Conservation (phyloP, 2,329 filamentous ascomycete genomes). For the Arthrobotrys pseudoclavata region DNA sequence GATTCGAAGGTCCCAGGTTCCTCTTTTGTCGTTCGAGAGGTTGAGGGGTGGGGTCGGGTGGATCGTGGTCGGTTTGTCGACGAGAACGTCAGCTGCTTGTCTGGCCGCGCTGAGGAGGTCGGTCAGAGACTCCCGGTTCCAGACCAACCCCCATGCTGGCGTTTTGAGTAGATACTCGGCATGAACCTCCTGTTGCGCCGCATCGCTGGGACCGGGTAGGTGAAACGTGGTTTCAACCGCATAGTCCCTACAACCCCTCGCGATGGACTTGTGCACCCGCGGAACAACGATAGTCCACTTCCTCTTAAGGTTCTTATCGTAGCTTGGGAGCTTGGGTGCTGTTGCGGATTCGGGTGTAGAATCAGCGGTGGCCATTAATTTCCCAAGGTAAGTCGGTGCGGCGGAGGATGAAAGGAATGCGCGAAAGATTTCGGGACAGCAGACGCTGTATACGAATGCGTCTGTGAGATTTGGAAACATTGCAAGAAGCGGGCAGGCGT, state of each 20-base stretch:
- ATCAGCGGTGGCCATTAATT: slow-evolving; percentile 49
- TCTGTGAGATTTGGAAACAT: slow-evolving; percentile 58
- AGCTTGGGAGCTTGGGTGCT: slow-evolving; percentile 31
- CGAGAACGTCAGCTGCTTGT: slow-evolving; percentile 43
- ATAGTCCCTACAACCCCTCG: slow-evolving; percentile 52
- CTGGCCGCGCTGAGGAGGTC: slow-evolving; percentile 46
- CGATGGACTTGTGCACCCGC: slow-evolving; percentile 56
- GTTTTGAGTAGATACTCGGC: slow-evolving; percentile 58
- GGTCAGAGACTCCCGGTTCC: slow-evolving; percentile 51
- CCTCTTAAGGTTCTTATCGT: slow-evolving; percentile 40
- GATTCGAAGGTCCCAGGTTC: slow-evolving; percentile 49
- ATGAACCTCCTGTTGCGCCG: slow-evolving; percentile 52
- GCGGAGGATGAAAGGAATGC: slow-evolving; percentile 48
- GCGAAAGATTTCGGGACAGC: slow-evolving; percentile 57
- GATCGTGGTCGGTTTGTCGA: neutral
- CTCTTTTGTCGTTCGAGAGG: slow-evolving; percentile 25
- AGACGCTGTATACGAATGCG: slow-evolving; percentile 55
- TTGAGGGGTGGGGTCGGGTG: slow-evolving; percentile 12
- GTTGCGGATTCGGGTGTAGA: neutral
- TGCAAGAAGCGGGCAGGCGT: slow-evolving; percentile 55
- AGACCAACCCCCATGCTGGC: slow-evolving; percentile 53
- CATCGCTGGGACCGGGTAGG: slow-evolving; percentile 45
- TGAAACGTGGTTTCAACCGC: slow-evolving; percentile 50
- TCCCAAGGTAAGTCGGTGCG: slow-evolving; percentile 44
- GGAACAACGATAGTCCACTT: slow-evolving; percentile 59